Conservation (phyloP, 2,329 filamentous ascomycete species). For the Xylariaceae sp. region DNA sequence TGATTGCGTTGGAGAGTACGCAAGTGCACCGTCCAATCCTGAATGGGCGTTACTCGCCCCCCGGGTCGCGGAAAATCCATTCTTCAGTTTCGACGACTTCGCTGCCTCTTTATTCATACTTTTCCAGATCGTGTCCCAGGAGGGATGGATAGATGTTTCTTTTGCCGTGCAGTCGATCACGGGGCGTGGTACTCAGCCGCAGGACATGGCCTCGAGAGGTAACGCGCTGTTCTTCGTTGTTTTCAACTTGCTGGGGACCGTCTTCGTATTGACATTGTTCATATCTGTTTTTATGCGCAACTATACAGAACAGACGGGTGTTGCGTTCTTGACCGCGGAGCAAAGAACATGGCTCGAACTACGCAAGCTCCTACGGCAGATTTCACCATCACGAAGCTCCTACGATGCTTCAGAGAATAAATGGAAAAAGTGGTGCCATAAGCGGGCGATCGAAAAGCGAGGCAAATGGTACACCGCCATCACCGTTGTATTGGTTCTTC, state of each 20-base stretch:
- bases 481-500: constrained; percentile 74
- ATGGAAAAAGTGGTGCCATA: constrained; percentile 94
- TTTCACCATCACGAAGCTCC: constrained; percentile 90
- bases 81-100: constrained; percentile 92
- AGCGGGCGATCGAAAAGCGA: constrained; percentile 87
- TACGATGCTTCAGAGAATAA: constrained; percentile 70
- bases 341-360: constrained; percentile 96
- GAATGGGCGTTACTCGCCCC: constrained; percentile 81
- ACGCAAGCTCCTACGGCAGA: constrained; percentile 84
- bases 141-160: constrained; percentile 96
- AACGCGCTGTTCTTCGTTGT: constrained; percentile 93
- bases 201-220: constrained; percentile 64
- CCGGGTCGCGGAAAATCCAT: constrained; percentile 74
- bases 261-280: constrained; percentile 95
- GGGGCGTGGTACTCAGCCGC: constrained; percentile 69
- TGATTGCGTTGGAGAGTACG: constrained; percentile 82
- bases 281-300: constrained; percentile 99
- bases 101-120: constrained; percentile 91
- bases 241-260: constrained; percentile 93
- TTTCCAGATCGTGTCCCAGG: constrained; percentile 97
- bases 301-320: constrained; percentile 97
- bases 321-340: constrained; percentile 91
- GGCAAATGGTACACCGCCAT: constrained; percentile 86
- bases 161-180: constrained; percentile 79
- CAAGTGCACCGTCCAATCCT: constrained; percentile 66